Base-by-base conservation (phyloP, 1,284 basidiomycete genomes). In the Apiotrichum akiyoshidainum region DNA sequence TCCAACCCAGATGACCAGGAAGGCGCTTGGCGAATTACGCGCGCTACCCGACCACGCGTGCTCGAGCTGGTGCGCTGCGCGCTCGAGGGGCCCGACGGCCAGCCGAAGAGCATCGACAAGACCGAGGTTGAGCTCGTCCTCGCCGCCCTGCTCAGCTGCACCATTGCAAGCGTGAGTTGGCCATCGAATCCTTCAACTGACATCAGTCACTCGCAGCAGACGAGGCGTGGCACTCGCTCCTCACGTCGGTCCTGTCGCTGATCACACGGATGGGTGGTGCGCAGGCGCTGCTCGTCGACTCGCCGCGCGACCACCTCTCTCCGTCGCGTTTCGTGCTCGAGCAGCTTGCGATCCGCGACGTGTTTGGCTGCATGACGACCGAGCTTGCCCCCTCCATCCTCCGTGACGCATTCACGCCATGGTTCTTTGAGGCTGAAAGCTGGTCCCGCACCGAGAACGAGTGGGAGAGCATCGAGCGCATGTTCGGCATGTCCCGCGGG, bases 311-410 rank as follows among this genome's bases (percentile, higher is more conserved):
- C 47, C 63, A 67, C 33, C 58, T 73, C 34, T 75, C 72, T 0
- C 63, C 69, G 1, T 69, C 58, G 16, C 68, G 75, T 11, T 77
- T 77, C 63, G 67, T 74, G 35, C 57, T 76, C 34, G 75, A 77
- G 61, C 75, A 77, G 57, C 65, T 77, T 10, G 74, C 73, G 9
- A 73, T 70, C 35, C 59, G 74, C 5, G 74, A 77, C 42, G 73
- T 76, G 1, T 77, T 77, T 57, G 74, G 75, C 8, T 73, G 72
- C 55, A 71, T 77, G 69, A 74, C 71, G 2, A 77, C 75, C 1
- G 73, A 73, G 57, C 55, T 65, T 12, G 64, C 71, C 3, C 75
- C 75, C 0, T 66, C 64, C 5, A 71, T 77, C 22, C 64, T 76
- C 21, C 67, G 66, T 4, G 65, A 68, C n/a, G 70, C 68, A 0